Percentiles rank a stretch among this genome's conserved stretches.
These are phyloP conservation scores for Delonix regia DNA, from an alignment of 306 rosid species.

Conservation along the genomic window DNA sequence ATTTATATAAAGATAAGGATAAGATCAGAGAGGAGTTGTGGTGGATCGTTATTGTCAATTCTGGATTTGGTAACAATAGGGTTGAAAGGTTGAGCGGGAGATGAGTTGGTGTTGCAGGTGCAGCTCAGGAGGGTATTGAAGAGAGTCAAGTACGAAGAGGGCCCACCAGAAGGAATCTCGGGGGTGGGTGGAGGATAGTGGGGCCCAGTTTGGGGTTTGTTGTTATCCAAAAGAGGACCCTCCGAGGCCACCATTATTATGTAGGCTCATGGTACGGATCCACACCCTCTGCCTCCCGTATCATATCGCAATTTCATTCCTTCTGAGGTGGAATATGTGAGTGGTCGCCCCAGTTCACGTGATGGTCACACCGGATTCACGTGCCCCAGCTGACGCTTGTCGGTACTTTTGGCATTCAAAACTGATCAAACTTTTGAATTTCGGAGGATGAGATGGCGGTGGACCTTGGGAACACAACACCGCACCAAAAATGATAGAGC, in stretches of 20 bases:
- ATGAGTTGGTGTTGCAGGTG: background rate
- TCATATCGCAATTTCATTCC: constrained; percentile 11
- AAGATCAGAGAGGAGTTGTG: background rate
- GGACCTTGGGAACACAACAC: constrained; percentile 13
- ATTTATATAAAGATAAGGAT: constrained; percentile 10
- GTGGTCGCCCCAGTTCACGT: constrained; percentile 44
- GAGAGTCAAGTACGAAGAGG: background rate
- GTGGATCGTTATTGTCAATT: background rate
- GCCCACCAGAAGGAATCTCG: constrained; percentile 32
- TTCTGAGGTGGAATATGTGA: background rate
- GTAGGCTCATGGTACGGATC: background rate
- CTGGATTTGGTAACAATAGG: background rate
- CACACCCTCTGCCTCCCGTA: constrained; percentile 32
- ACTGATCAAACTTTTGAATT: background rate
- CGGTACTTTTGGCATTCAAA: constrained; percentile 28
- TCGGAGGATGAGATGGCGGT: background rate
- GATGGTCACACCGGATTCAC: constrained; percentile 48
- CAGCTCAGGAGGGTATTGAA: background rate
- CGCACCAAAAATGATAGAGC: constrained; percentile 11
- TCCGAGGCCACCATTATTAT: background rate
- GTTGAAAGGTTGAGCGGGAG: background rate
- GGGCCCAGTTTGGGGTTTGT: constrained; percentile 1
- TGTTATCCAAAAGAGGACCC: constrained; percentile 13
- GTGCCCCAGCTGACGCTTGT: constrained; percentile 47
- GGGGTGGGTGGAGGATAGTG: constrained; percentile 27